Evolutionary conservation across 2,329 filamentous ascomycete species (phyloP), one percentile per base, ranked within the genome.

Genomic region (Trichoderma sp.): DNA sequence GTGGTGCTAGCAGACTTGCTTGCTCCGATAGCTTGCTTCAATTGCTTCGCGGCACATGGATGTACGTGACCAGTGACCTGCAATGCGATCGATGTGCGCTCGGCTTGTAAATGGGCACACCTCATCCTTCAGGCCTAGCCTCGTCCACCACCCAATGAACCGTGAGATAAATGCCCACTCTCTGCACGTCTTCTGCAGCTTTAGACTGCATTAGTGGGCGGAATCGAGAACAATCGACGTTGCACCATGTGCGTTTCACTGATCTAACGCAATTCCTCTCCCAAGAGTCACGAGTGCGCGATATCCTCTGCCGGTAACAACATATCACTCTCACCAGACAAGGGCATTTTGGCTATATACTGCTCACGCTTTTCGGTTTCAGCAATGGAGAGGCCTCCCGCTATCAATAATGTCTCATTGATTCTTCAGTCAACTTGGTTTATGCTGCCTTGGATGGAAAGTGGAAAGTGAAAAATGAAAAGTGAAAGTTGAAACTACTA

Each of bases 181-280:
- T 47, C 47, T 68, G 57, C 66, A 68, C 26, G 66, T 36, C 39
- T 32, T 57, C 57, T 68, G 66, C 66, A 68, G 36, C 28, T 28
- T 23, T 69, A 61, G 66, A 20, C 30, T 62, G 55, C 55, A 61
- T 61, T 69, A 69, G 67, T 20, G 36, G 67, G 28, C 32, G 26
- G 28, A 53, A 50, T 53, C 39, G 53, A 69, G 20, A 67, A 43
- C 8, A 61, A 13, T 68, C 30, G 28, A 9, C 32, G 20, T 62
- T 68, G 43, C 53, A 43, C 47, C 17, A 34, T 26, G 57, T 61
- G 55, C 12, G 55, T 36, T n/a, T 28, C 20, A 61, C 36, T 34
- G 28, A 34, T 62, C 57, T 36, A 61, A 50, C n/a, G 28, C 34
- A 62, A 36, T 59, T 47, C 4, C 34, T 59, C 12, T 1, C n/a